Evolutionary conservation across 306 rosid genomes (phyloP).

Genomic region (Citrullus amarus): DNA sequence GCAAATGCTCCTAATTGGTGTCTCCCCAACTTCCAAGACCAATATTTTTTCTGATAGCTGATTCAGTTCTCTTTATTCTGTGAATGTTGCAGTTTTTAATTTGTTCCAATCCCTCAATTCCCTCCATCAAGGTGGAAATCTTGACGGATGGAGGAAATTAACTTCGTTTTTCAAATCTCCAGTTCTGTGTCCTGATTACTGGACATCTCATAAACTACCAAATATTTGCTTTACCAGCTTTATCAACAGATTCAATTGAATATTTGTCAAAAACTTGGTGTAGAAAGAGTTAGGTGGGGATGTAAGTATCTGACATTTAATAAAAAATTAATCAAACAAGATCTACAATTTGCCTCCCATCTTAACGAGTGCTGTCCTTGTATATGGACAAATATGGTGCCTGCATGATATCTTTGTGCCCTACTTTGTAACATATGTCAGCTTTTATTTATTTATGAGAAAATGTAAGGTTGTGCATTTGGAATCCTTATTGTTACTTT

Average conservation of each 20-base stretch:
- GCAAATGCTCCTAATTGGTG: neutral
- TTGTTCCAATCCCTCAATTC: neutral
- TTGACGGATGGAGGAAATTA: neutral
- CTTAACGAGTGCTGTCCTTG: neutral
- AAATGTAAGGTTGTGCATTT: neutral
- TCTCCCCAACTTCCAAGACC: neutral
- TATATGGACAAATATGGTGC: neutral
- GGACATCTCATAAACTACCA: neutral
- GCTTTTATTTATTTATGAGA: neutral
- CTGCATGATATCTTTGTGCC: neutral
- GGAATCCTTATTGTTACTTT: neutral
- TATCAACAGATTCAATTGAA: neutral
- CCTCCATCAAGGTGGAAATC: neutral
- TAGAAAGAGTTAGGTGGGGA: neutral
- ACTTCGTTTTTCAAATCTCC: neutral
- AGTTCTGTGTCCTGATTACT: neutral
- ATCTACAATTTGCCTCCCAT: neutral
- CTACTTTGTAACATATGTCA: neutral
- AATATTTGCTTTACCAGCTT: neutral
- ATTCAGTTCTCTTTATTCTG: neutral
- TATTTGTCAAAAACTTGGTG: neutral
- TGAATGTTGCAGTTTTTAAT: neutral
- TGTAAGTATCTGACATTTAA: neutral
- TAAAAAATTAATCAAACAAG: neutral
- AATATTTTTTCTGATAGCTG: neutral